Base-by-base conservation (phyloP, 192 early-diverging fungal genomes). In the Linnemannia hyalina region DNA sequence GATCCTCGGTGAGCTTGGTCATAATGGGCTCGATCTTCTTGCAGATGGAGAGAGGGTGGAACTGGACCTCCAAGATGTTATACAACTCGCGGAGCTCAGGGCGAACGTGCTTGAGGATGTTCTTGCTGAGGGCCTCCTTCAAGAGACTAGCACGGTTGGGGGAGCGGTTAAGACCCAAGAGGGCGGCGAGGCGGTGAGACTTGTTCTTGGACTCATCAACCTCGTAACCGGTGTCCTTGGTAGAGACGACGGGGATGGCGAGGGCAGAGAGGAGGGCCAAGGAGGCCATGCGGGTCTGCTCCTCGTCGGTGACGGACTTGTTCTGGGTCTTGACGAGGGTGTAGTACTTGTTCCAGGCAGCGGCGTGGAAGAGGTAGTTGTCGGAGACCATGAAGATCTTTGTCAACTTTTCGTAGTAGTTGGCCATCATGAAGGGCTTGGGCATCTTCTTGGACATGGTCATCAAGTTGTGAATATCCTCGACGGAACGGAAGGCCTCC, bases 351-450 rank as follows among this genome's bases (percentile, higher is more conserved):
- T 96, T 98, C 95, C 95, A 98, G 44, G 98, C 95, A 49, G 99
- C 97, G 46, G 99, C 97, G 77, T 98, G 96, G 94, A 98, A 99
- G 83, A 99, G 93, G 83, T 96, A 97, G 91, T 99, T 98, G 81
- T 98, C 97, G 42, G 96, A 96, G 87, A 98, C 96, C 92, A 96
- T 94, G 90, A 99, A 98, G 86, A 99, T 98, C 78, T 94, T 94
- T 32, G 98, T 96, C 54, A 99, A 92, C 91, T 98, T 99, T 82
- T 99, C 97, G 92, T 99, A 99, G 89, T 99, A 99, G 93, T 97
- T 98, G 73, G 97, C 97, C 95, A 99, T 95, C 92, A 98, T 97
- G 85, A 92, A 91, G 18, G 96, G 92, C 92, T 99, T 98, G 88
- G 97, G 96, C 63, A 96, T 93, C 77, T 97, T 95, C 93, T 99